Base-by-base conservation (phyloP, 2,329 filamentous ascomycete species). In the Elsinoe arachidis region DNA sequence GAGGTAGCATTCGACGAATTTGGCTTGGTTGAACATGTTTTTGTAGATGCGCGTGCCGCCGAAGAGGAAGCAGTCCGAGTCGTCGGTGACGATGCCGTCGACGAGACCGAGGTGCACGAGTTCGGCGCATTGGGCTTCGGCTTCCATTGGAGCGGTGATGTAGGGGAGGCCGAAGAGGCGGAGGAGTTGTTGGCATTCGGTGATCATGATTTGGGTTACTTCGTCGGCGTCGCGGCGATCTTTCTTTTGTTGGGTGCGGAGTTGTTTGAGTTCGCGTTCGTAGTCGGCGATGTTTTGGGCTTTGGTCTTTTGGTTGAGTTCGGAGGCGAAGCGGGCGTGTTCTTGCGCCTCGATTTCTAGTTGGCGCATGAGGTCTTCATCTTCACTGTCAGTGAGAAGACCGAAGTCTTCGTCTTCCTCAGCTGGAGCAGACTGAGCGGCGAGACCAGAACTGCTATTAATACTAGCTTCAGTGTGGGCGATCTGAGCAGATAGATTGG, bases 11-110 rank as follows among this genome's bases (percentile, higher is more conserved):
- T 99, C 93, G 41, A 99, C 93, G 65, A 90, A 95, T 69, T 99
- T 99, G 71, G 93, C 93, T 65, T 90, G 86, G 72, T 96, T 99
- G 78, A 99, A 99, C 90, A 99, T 95, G 76, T 99, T 99, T 72
- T 99, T 99, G 78, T 99, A 99, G 19, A 99, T 87, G 15, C 92
- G 81, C 0, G 90, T 99, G 37, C 93, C 95, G 15, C 93, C 95
- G 70, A 99, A 99, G 0, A 99, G 80, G 67, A 99, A 99, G 0
- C 86, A 95, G 75, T 99, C 93, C 2, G 88, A 95, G 69, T 99
- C 93, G 66, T 99, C 93, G 0, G 95, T 99, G 30, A 99, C 91
- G 61, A 99, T 96, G 11, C 95, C 93, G 69, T 99, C 95, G 7
- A 99, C 95, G 0, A 97, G 82, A 0, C 90, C 89, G 0, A 97